phyloP scores from a whole-genome alignment of 2,329 filamentous ascomycete genomes.

The Paecilomyces dactylethromorphus region DNA sequence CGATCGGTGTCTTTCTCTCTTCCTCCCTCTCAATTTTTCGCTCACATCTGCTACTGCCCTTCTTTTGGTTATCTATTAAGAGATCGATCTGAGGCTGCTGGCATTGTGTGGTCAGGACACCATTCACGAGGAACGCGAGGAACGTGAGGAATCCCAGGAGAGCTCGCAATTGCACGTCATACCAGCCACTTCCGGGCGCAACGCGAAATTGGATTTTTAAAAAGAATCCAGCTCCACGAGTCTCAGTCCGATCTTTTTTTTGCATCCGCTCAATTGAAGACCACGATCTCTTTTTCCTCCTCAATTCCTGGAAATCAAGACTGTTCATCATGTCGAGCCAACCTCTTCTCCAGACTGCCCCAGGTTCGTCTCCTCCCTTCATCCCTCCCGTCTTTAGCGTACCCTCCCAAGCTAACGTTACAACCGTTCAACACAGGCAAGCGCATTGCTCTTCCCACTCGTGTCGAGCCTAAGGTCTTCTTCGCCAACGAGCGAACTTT shows the following conservation, averaged over 20 bases:
- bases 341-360: slow-evolving; percentile 88
- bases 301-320: neutral
- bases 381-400: slow-evolving; percentile 4
- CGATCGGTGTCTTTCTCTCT: neutral
- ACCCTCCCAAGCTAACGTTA: slow-evolving; percentile 1
- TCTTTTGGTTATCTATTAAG: neutral
- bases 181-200: neutral
- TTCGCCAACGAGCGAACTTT: slow-evolving; percentile 99
- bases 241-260: neutral
- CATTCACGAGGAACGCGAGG: neutral
- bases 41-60: neutral
- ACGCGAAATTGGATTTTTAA: neutral
- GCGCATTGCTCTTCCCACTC: slow-evolving; percentile 93
- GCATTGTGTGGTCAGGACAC: neutral
- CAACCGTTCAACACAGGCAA: slow-evolving; percentile 59
- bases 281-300: neutral
- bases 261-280: neutral
- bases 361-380: slow-evolving; percentile 54
- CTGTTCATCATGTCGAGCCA: slow-evolving; percentile 74
- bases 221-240: neutral
- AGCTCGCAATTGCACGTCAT: neutral
- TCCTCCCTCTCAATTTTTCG: neutral
- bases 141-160: neutral
- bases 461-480: slow-evolving; percentile 99
- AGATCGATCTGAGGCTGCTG: neutral